Evolutionary conservation across 179 eudicot genomes (phyloP).

Genomic region (Beta lomatogona): DNA sequence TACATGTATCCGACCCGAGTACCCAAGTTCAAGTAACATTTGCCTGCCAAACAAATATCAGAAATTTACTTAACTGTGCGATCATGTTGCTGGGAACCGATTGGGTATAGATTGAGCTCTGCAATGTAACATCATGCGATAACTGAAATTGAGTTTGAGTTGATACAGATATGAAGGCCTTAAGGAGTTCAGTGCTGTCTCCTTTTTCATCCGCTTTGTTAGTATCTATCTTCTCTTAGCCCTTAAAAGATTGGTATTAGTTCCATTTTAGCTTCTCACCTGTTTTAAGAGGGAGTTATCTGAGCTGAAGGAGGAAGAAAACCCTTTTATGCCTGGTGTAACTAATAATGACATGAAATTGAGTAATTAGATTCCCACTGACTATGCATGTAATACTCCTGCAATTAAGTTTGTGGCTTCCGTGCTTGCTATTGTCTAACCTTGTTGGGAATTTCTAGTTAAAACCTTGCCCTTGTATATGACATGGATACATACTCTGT

Average conservation of each 20-base stretch:
- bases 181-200: slow-evolving; percentile 9
- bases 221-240: too few species aligned
- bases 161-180: slow-evolving; percentile 2
- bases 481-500: too few species aligned
- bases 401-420: neutral
- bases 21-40: too few species aligned
- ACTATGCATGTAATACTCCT: neutral
- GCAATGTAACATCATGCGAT: neutral
- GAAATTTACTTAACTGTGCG: neutral
- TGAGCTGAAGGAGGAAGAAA: neutral
- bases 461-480: too few species aligned
- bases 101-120: neutral
- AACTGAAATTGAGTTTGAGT: neutral
- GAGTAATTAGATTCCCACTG: neutral
- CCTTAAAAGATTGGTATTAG: too few species aligned
- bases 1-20: too few species aligned
- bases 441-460: neutral
- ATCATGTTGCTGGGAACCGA: neutral
- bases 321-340: neutral
- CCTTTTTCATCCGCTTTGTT: too few species aligned
- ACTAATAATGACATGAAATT: neutral
- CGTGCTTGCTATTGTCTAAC: neutral
- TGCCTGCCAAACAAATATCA: neutral
- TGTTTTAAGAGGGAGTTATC: neutral
- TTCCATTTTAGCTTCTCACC: neutral